These are phyloP conservation scores for Silybum marianum DNA, from an alignment of 129 eudicot species.

Conservation along the genomic window DNA sequence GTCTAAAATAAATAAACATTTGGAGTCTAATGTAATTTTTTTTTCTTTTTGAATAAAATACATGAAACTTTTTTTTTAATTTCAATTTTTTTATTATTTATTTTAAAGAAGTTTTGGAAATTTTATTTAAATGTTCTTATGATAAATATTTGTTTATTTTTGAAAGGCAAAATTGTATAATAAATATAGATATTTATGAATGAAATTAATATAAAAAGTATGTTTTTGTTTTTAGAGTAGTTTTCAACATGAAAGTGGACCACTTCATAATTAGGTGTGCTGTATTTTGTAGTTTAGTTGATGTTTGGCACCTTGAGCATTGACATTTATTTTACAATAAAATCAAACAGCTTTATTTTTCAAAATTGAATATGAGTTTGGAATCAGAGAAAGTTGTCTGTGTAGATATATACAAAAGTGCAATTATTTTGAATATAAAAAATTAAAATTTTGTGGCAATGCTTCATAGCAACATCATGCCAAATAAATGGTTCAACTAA, in stretches of 20 bases:
- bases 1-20: too few relatives aligned
- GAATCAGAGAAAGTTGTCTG: background rate
- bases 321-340: background rate
- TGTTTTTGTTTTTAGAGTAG: background rate
- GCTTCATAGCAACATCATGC: background rate
- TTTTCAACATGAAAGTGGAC: conserved; percentile 17
- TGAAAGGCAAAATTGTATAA: too few relatives aligned
- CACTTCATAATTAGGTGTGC: background rate
- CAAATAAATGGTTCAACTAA: background rate
- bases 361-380: too few relatives aligned
- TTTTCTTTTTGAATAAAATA: too few relatives aligned
- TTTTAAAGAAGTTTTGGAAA: too few relatives aligned
- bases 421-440: background rate
- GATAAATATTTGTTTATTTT: too few relatives aligned
- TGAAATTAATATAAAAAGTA: background rate
- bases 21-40: too few relatives aligned
- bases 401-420: background rate
- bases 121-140: too few relatives aligned
- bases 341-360: background rate
- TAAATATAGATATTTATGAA: background rate
- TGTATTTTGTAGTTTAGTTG: conserved; percentile 9
- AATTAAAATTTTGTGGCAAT: background rate
- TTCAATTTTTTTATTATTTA: too few relatives aligned
- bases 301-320: background rate
- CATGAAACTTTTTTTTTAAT: too few relatives aligned